Evolutionary conservation across 306 rosid species (phyloP), one percentile per base, ranked within the genome.

Genomic region (Ammopiptanthus mongolicus): DNA sequence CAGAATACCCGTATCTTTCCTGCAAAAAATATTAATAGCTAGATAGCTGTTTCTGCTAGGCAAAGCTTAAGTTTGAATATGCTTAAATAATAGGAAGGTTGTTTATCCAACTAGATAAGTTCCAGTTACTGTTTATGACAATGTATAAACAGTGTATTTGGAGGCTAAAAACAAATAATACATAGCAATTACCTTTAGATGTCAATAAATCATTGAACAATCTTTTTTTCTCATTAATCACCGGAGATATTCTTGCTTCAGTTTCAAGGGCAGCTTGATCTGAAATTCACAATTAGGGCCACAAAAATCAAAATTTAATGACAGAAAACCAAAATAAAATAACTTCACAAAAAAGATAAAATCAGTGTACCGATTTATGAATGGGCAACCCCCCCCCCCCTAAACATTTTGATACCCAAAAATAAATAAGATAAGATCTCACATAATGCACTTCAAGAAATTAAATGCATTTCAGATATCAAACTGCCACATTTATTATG

Each of bases 191-290:
- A 92, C 99, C 99, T 95, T 95, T 95, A 84, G 89, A 88, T 79
- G 99, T 87, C 91, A 95, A 85, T 78, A 95, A 88, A 81, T 92
- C 99, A 83, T 95, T 92, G 91, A 95, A 95, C 90, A 95, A 69
- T 82, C 91, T 89, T 84, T 84, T 87, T 84, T 90, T 92, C 91
- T 92, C 99, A 29, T 78, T 88, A 69, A 92, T 86, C 76, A 95
- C 9, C 1, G 99, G 99, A n/a, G 91, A 79, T 69, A 95, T 88
- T 73, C 97, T 90, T 68, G 97, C 97, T 84, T 90, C 96, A 15
- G 89, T 86, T 85, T 95, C 97, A 72, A 82, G 86, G 58, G 93
- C 89, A 83, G 70, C 89, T 82, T 88, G 91, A 85, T 95, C 99
- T 95, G 87, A 80, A 50, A 83, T 73, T 78, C 69, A 76, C 42